Conservation (phyloP, 306 rosid species). For the Astragalus membranaceus region DNA sequence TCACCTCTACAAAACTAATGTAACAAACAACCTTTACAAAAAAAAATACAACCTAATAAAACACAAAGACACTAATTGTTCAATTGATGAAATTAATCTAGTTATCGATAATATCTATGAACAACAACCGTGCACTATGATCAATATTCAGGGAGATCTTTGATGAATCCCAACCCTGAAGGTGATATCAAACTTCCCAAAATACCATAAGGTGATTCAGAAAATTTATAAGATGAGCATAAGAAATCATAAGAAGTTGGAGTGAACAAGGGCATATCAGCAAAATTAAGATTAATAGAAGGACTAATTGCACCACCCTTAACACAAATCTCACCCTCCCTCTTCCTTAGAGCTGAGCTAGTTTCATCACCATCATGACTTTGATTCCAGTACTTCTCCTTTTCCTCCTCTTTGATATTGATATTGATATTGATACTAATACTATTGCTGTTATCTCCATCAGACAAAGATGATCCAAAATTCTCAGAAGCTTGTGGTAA, state of each 20-base stretch:
- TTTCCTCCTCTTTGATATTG: background rate
- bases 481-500: slow-evolving; percentile 17
- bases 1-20: background rate
- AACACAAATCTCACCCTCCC: slow-evolving; percentile 12
- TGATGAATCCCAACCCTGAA: slow-evolving; percentile 58
- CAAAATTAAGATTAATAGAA: background rate
- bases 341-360: slow-evolving; percentile 24
- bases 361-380: slow-evolving; percentile 26
- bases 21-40: slow-evolving; percentile 19
- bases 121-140: background rate
- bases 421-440: background rate
- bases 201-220: slow-evolving; percentile 34
- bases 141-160: slow-evolving; percentile 53
- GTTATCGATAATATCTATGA: background rate
- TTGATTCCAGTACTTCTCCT: background rate
- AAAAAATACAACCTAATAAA: background rate
- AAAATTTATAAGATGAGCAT: slow-evolving; percentile 31
- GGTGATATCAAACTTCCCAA: slow-evolving; percentile 53
- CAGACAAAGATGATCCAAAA: slow-evolving; percentile 26
- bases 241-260: slow-evolving; percentile 49
- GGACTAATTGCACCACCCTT: slow-evolving; percentile 4
- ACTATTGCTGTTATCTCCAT: background rate
- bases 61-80: background rate
- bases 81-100: background rate
- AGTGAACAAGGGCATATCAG: slow-evolving; percentile 58